phyloP scores from a whole-genome alignment of 352 stramenopile species.

The Pythium periplocum region DNA sequence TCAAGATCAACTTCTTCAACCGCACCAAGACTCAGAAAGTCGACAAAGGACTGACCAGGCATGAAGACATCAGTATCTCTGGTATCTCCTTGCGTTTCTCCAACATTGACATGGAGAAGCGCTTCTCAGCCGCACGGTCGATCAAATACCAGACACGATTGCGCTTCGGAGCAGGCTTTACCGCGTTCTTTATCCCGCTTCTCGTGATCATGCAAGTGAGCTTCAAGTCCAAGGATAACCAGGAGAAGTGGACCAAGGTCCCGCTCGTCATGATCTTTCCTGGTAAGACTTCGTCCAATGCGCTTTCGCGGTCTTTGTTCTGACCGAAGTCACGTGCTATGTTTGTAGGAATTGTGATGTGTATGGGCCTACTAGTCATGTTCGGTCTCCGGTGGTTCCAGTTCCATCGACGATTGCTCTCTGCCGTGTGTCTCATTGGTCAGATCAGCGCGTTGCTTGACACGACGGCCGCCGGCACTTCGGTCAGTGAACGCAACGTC shows the following conservation, averaged over 20 bases:
- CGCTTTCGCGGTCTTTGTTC: background rate
- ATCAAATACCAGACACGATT: conserved; percentile 72
- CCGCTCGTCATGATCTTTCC: conserved; percentile 81
- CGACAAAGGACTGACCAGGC: conserved; percentile 26
- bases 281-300: conserved; percentile 10
- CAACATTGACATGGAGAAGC: conserved; percentile 61
- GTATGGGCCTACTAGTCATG: conserved; percentile 67
- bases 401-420: conserved; percentile 35
- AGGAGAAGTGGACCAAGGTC: conserved; percentile 59
- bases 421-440: conserved; percentile 60
- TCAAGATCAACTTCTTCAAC: conserved; percentile 70
- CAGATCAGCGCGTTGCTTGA: conserved; percentile 73
- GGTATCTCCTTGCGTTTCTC: conserved; percentile 67
- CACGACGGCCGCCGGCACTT: conserved; percentile 64
- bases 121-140: conserved; percentile 39
- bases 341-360: conserved; percentile 50
- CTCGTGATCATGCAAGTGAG: conserved; percentile 85
- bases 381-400: conserved; percentile 64
- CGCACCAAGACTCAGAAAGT: conserved; percentile 29
- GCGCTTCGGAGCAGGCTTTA: conserved; percentile 69
- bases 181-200: conserved; percentile 77
- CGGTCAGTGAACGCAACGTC: conserved; percentile 76
- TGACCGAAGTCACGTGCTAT: background rate
- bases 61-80: conserved; percentile 79
- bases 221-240: conserved; percentile 66